Evolutionary conservation across 2,329 filamentous ascomycete species (phyloP).

Genomic region (Neonectria sp.): DNA sequence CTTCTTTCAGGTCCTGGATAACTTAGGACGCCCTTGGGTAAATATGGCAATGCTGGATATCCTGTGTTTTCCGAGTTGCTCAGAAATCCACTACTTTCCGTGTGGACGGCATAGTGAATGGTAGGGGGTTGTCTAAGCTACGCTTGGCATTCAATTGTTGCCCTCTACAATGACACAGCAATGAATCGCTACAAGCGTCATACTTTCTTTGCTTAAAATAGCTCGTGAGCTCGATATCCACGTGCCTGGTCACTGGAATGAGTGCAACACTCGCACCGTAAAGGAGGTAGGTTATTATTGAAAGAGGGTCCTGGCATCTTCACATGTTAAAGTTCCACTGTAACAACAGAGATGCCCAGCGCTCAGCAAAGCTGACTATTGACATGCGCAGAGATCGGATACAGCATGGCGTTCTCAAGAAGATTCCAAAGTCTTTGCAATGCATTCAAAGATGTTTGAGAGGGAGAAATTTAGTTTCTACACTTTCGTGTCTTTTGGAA

Average conservation of each 20-base stretch:
- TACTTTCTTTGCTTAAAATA: background rate
- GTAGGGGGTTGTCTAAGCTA: too few relatives aligned
- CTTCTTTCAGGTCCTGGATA: background rate
- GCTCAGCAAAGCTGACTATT: background rate
- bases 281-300: too few relatives aligned
- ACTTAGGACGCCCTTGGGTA: background rate
- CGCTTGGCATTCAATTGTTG: background rate
- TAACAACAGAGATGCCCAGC: background rate
- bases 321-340: background rate
- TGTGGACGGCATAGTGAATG: background rate
- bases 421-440: too few relatives aligned
- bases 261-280: too few relatives aligned
- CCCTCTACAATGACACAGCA: background rate
- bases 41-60: background rate
- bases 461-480: too few relatives aligned
- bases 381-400: too few relatives aligned
- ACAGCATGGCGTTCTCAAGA: too few relatives aligned
- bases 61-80: background rate
- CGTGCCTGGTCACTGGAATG: background rate
- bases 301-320: background rate
- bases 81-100: background rate
- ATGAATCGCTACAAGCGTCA: background rate
- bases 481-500: too few relatives aligned
- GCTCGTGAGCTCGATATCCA: background rate
- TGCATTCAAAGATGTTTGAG: too few relatives aligned